Percentiles rank a stretch among this genome's conserved stretches.
These are phyloP conservation scores for Cercospora citrullina DNA, from an alignment of 2,329 filamentous ascomycete genomes.

Conservation along the genomic window DNA sequence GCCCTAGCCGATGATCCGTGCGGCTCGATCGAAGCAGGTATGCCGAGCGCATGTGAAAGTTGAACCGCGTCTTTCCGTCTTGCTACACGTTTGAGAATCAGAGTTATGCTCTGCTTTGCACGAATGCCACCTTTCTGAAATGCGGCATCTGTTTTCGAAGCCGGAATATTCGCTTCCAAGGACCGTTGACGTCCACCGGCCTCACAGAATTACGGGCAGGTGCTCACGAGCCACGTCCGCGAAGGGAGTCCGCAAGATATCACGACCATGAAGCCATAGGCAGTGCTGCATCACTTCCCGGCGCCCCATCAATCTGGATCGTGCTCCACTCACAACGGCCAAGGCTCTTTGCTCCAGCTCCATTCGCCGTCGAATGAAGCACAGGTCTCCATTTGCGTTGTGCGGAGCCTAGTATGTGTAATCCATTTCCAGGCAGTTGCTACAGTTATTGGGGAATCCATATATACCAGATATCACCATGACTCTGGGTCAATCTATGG, in stretches of 20 bases:
- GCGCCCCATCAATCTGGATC: too few relatives aligned
- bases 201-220: neutral
- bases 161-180: neutral
- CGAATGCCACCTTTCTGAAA: neutral
- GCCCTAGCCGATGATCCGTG: neutral
- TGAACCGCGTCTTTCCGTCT: neutral
- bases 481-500: too few relatives aligned
- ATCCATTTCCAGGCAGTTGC: neutral
- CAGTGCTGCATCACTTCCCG: neutral
- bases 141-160: neutral
- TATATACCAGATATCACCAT: neutral
- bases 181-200: neutral
- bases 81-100: neutral
- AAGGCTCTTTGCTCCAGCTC: neutral
- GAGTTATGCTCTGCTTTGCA: neutral
- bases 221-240: neutral
- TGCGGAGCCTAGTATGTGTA: neutral
- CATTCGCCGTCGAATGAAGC: neutral
- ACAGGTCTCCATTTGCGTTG: neutral
- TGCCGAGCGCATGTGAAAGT: neutral
- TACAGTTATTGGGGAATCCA: neutral
- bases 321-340: too few relatives aligned
- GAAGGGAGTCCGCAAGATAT: neutral
- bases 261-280: neutral
- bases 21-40: neutral